phyloP scores from a whole-genome alignment of 139 green algal species.

The Astrephomene gubernaculifera region DNA sequence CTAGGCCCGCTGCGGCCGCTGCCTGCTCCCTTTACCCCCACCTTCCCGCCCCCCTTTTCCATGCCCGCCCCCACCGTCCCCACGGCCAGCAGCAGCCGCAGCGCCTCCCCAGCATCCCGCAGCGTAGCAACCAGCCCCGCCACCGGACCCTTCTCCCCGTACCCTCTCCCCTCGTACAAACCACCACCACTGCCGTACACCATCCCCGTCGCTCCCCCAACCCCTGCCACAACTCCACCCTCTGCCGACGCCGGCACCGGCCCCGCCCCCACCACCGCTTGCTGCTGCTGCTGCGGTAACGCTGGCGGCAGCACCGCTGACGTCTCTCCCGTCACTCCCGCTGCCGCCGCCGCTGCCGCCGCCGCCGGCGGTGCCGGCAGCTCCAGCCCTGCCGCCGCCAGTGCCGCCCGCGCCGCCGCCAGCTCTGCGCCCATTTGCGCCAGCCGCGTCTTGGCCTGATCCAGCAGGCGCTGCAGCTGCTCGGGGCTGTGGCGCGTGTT shows the following conservation, averaged over 20 bases:
- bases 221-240: background rate
- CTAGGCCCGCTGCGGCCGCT: background rate
- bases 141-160: background rate
- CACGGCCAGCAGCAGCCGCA: background rate
- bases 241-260: background rate
- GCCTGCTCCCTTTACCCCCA: background rate
- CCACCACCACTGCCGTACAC: background rate
- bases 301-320: no score
- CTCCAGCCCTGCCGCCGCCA: background rate
- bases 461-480: constrained; percentile 51
- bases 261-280: background rate
- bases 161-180: background rate
- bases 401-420: background rate
- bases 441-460: background rate
- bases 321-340: background rate
- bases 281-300: background rate
- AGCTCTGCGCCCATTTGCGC: constrained; percentile 11
- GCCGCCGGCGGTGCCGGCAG: background rate
- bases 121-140: background rate
- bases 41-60: background rate
- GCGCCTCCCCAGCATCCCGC: background rate
- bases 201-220: background rate
- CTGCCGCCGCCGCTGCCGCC: background rate
- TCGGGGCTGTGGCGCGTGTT: constrained; percentile 44
- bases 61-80: background rate